A percentile compares a stretch with the other conserved stretches of the same genome.
Conservation (phyloP, 345 rosid genomes). For the Citrus maxima region DNA sequence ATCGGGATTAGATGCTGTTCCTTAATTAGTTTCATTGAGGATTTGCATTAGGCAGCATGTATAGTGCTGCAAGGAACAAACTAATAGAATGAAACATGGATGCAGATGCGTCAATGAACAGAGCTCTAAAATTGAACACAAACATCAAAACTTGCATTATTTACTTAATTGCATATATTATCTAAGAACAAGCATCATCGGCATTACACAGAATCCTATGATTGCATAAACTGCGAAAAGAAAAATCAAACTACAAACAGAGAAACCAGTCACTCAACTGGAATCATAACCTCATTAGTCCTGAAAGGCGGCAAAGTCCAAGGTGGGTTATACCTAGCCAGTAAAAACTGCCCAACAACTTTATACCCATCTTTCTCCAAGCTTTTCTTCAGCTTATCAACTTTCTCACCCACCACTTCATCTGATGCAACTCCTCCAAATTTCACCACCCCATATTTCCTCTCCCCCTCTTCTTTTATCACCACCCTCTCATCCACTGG, state of each 20-base stretch:
- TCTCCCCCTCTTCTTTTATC: conserved; percentile 63
- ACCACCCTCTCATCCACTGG: conserved; percentile 85
- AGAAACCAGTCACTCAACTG: conserved; percentile 46
- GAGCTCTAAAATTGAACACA: background rate
- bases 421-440: conserved; percentile 68
- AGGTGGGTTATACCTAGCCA: conserved; percentile 90
- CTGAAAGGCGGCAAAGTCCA: conserved; percentile 76
- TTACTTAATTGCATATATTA: background rate
- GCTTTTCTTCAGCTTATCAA: conserved; percentile 54
- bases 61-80: too few species aligned
- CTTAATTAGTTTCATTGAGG: background rate
- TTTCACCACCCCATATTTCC: conserved; percentile 69
- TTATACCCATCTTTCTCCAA: conserved; percentile 73
- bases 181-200: background rate
- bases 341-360: conserved; percentile 54
- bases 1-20: background rate
- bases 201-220: background rate
- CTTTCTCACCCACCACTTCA: conserved; percentile 59
- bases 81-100: background rate
- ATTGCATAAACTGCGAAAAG: background rate
- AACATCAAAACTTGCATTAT: background rate
- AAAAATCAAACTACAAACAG: background rate
- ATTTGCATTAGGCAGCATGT: too few species aligned
- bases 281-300: conserved; percentile 79
- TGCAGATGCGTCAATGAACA: background rate